phyloP scores from a whole-genome alignment of 2,329 filamentous ascomycete species.

The Didymella arachidicola region DNA sequence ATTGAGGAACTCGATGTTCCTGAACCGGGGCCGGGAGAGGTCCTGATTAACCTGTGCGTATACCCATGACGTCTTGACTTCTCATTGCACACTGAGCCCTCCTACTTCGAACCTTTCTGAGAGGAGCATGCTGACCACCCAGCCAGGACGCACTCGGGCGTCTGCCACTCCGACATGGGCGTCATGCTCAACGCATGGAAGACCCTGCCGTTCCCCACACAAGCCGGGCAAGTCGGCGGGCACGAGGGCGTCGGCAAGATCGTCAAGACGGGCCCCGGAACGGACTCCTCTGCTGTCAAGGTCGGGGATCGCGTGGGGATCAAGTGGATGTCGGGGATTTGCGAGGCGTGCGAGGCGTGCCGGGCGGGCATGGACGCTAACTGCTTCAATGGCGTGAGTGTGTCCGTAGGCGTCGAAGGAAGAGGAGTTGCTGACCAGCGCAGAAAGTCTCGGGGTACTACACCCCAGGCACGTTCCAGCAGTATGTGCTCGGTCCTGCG shows the following conservation, averaged over 20 bases:
- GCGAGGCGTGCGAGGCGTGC: conserved; percentile 52
- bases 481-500: conserved; percentile 70
- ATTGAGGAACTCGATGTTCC: conserved; percentile 70
- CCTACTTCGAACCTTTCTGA: not conserved
- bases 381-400: conserved; percentile 45
- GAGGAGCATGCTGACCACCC: not conserved
- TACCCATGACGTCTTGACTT: not conserved
- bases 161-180: conserved; percentile 69
- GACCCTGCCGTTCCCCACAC: conserved; percentile 65
- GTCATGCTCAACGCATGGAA: conserved; percentile 61
- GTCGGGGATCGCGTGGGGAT: conserved; percentile 74
- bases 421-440: not conserved
- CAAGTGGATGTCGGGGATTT: conserved; percentile 70
- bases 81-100: not conserved
- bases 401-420: too few relatives aligned
- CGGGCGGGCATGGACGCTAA: conserved; percentile 55
- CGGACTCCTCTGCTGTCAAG: conserved; percentile 64
- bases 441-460: conserved; percentile 69
- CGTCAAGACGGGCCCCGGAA: conserved; percentile 69
- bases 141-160: conserved; percentile 64
- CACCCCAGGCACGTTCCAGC: conserved; percentile 75
- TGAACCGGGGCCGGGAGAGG: conserved; percentile 68
- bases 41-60: conserved; percentile 66
- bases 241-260: conserved; percentile 73
- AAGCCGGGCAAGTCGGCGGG: conserved; percentile 69